A percentile compares a stretch with the other conserved stretches of the same genome.
These are phyloP conservation scores for Quercus mongolica DNA, from an alignment of 306 rosid species.

Conservation along the genomic window DNA sequence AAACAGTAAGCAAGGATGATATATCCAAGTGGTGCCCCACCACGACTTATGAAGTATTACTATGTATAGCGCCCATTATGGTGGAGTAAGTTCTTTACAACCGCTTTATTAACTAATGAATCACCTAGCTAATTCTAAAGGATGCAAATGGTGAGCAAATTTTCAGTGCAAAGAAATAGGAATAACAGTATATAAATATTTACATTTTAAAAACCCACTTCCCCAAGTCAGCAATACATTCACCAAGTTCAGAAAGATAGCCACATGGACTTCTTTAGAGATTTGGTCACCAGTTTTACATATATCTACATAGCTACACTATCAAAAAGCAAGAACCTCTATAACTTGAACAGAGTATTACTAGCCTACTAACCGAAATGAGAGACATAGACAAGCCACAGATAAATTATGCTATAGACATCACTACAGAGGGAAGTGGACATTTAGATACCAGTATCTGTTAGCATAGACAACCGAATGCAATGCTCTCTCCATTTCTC, in stretches of 20 bases:
- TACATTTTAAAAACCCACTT: conserved; percentile 51
- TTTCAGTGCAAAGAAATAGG: not conserved
- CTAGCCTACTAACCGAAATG: conserved; percentile 43
- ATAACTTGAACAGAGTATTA: conserved; percentile 28
- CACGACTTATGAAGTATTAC: no score
- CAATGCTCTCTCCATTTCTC: conserved; percentile 11
- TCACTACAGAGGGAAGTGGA: conserved; percentile 44
- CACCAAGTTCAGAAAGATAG: conserved; percentile 42
- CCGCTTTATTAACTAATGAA: no score
- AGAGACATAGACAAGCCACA: conserved; percentile 34
- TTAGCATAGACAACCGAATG: conserved; percentile 56
- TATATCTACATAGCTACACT: conserved; percentile 66
- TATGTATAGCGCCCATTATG: no score
- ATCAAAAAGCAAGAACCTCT: conserved; percentile 58
- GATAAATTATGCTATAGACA: conserved; percentile 58
- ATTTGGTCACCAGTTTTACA: conserved; percentile 44
- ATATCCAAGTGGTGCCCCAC: no score
- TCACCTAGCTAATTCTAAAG: no score
- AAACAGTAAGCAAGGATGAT: no score
- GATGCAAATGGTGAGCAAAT: not conserved
- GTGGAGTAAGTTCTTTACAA: no score
- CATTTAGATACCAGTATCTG: conserved; percentile 42
- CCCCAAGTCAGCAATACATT: conserved; percentile 63
- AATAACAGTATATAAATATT: conserved; percentile 17
- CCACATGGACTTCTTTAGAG: conserved; percentile 37